Conservation (phyloP, 331 rosid species). For the Dryas integrifolia region DNA sequence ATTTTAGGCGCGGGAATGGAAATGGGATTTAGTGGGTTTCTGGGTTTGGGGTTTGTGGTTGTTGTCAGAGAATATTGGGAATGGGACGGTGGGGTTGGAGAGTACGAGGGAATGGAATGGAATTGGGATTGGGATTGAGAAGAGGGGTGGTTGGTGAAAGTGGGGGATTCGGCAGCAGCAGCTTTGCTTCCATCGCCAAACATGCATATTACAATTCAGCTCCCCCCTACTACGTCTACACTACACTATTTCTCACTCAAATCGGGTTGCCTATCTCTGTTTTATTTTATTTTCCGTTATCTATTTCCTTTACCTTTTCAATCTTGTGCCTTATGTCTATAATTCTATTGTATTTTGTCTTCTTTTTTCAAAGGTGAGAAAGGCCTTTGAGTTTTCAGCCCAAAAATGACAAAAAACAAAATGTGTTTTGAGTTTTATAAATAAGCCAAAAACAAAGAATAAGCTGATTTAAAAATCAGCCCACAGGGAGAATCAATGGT, state of each 20-base stretch:
- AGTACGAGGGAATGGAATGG: not conserved
- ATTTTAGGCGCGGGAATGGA: constrained; percentile 11
- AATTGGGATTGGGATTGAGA: not conserved
- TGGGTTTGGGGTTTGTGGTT: not conserved
- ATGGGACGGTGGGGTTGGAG: constrained; percentile 11
- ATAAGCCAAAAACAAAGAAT: no score
- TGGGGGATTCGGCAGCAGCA: constrained; percentile 21
- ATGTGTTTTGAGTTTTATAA: no score
- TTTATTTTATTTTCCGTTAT: not conserved
- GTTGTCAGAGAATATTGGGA: not conserved
- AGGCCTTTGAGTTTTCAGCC: no score
- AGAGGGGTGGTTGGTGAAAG: not conserved
- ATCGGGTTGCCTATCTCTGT: not conserved
- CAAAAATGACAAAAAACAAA: no score
- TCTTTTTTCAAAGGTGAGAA: no score
- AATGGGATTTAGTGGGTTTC: not conserved
- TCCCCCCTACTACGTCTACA: not conserved
- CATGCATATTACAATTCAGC: constrained; percentile 3
- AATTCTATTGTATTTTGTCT: no score
- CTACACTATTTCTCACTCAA: not conserved
- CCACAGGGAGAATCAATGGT: no score
- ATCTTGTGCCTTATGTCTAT: no score
- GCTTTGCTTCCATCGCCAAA: constrained; percentile 38
- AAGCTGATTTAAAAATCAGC: no score
- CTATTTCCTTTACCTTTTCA: not conserved